Evolutionary conservation across 768 basidiomycete genomes (phyloP).

Genomic region (Rhodotorula sphaerocarpa): DNA sequence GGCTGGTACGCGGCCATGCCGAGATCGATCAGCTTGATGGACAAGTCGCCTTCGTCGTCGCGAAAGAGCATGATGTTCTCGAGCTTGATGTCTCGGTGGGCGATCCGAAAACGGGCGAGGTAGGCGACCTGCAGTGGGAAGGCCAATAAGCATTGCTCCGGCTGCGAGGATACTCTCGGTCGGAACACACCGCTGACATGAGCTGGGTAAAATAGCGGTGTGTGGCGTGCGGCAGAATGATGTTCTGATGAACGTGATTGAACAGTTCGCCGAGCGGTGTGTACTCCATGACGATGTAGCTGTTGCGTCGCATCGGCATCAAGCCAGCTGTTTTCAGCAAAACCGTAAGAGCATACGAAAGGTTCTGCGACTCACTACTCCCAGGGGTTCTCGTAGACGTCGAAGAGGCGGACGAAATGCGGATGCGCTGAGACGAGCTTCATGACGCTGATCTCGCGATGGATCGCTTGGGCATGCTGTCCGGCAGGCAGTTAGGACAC

Average conservation of each 20-base stretch:
- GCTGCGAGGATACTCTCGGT: slow-evolving; percentile 52
- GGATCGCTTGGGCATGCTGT: slow-evolving; percentile 72
- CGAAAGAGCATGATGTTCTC: slow-evolving; percentile 84
- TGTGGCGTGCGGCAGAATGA: slow-evolving; percentile 62
- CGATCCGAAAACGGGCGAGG: slow-evolving; percentile 66
- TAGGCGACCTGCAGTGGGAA: background rate
- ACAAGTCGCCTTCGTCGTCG: slow-evolving; percentile 50
- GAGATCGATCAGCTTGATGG: slow-evolving; percentile 88
- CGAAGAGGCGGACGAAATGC: slow-evolving; percentile 85
- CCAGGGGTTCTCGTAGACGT: slow-evolving; percentile 89
- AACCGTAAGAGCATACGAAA: no score
- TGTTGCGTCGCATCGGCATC: slow-evolving; percentile 26
- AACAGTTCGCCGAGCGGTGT: slow-evolving; percentile 91
- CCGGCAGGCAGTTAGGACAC: no score
- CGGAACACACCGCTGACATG: slow-evolving; percentile 76
- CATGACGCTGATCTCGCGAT: slow-evolving; percentile 95
- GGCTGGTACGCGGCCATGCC: slow-evolving; percentile 94
- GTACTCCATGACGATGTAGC: slow-evolving; percentile 79
- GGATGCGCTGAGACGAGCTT: slow-evolving; percentile 84
- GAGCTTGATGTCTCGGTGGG: slow-evolving; percentile 87
- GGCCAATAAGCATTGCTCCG: background rate
- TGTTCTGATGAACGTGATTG: slow-evolving; percentile 73
- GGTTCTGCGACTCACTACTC: slow-evolving; percentile 55
- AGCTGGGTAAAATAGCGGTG: slow-evolving; percentile 87
- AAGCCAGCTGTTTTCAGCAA: background rate